Base-by-base conservation (phyloP, 352 stramenopile genomes). In the Globisporangium uncinulatum region DNA sequence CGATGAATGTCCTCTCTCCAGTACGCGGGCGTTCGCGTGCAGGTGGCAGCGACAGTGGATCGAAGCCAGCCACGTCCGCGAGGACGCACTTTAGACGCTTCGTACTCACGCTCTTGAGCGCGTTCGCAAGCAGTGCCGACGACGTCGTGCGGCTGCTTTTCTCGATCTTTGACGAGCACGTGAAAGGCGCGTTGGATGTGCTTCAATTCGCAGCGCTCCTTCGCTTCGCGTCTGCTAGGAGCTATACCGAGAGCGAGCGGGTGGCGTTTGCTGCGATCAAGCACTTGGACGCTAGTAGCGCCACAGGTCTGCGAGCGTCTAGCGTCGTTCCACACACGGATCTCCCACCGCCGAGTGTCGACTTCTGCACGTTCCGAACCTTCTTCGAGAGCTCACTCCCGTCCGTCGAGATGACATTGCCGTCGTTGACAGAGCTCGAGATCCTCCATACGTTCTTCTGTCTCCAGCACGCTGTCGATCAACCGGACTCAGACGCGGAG, bases 141-240 rank as follows among this genome's bases (percentile, higher is more conserved):
- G 65, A 76, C 15, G 57, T 81, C 0, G 63, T 75, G 51, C 65
- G 76, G 1, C 60, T 70, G 34, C 29, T 84, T 1, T 84, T 84
- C 46, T 63, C 67, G 24, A 37, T 83, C 0, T 74, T 83, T 21
- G 73, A 86, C 39, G 54, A 66, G 7, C 39, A 64, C n/a, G 71
- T 42, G 15, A 66, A 54, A 31, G 66, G 74, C 0, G 59, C 61
- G 32, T 56, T 79, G 47, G 65, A 60, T 7, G 37, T 52, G 6
- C 39, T 57, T 0, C 51, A 71, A 36, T 32, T 80, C 5, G 56
- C 60, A 8, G 32, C 31, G 9, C 75, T 73, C 42, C 29, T 71
- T 9, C 53, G 58, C 9, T 56, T 71, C 13, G 34, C 51, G 8
- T 54, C 44, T 8, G n/a, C 36, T 8, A 20, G 55, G 42, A 61